These are phyloP conservation scores for Ramaria sp. DNA, from an alignment of 768 basidiomycete species.

Conservation along the genomic window DNA sequence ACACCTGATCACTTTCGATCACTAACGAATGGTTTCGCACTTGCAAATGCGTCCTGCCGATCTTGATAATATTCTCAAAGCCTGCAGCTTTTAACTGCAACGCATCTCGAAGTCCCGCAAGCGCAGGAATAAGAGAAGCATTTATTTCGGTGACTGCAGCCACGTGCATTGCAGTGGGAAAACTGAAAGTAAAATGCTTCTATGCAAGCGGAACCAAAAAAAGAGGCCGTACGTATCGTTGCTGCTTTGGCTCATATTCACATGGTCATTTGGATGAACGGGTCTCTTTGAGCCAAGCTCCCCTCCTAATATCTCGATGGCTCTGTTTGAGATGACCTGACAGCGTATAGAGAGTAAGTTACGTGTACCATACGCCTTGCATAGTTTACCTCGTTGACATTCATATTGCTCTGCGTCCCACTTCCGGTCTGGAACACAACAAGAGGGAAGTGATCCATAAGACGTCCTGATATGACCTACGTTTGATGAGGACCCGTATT, in stretches of 20 bases:
- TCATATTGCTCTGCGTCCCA: conserved; percentile 99
- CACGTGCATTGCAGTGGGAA: conserved; percentile 99
- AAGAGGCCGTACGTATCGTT: conserved; percentile 80
- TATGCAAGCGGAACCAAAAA: background rate
- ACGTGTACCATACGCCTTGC: background rate
- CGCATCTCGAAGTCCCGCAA: conserved; percentile 74
- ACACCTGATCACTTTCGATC: background rate
- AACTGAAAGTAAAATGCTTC: conserved; percentile 35
- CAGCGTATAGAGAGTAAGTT: background rate
- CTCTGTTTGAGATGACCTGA: conserved; percentile 95
- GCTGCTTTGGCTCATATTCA: conserved; percentile 98
- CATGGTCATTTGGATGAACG: conserved; percentile 98
- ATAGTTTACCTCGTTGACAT: conserved; percentile 75
- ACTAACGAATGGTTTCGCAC: conserved; percentile 20
- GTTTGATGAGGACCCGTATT: background rate
- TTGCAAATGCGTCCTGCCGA: conserved; percentile 94
- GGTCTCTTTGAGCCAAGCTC: conserved; percentile 93
- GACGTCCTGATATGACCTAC: conserved; percentile 94
- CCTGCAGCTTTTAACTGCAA: conserved; percentile 70
- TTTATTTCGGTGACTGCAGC: conserved; percentile 87
- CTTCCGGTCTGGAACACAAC: conserved; percentile 99
- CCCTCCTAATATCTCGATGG: conserved; percentile 93
- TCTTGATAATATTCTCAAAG: conserved; percentile 93
- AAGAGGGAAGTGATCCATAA: conserved; percentile 92
- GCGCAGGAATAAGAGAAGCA: conserved; percentile 70